Base-by-base conservation (phyloP, 2,329 filamentous ascomycete species). In the Penicillium nordicum region DNA sequence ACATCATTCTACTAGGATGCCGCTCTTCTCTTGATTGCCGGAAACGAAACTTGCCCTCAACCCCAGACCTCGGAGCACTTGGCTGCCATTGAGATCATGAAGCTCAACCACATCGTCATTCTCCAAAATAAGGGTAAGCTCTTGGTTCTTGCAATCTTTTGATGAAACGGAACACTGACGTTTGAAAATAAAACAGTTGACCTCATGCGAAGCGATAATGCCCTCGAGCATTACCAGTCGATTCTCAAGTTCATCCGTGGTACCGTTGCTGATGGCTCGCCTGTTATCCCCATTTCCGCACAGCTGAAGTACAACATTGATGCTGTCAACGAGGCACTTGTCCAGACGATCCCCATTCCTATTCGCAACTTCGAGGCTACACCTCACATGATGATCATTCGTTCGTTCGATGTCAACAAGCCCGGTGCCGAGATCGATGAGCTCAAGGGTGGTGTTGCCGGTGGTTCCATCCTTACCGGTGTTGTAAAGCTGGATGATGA, bases 291-390 rank as follows among this genome's bases (percentile, higher is more conserved):
- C 64, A 97, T 99, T 74, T 88, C 94, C 55, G 94, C 94, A 47
- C 94, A 99, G 83, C 84, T 99, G 70, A 97, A 97, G 82, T 95
- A 97, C 86, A 99, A 99, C 82, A 96, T 99, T 72, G 94, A 99
- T 75, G 92, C 93, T 65, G 90, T 97, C 78, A 95, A 95, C 79
- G 93, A 99, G 78, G 88, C 92, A 69, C 90, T 99, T 64, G 90
- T 97, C 76, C 92, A 90, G 72, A 95, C 90, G 69, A 97, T 99
- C 68, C 94, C 94, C 27, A 88, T 97, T 10, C 94, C 94, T 16
- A 79, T 88, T 58, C 85, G 94, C 76, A 92, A 97, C 76, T 97
- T 99, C 80, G 86, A 86, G 66, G 85, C 89, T 68, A 90, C 93
- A 64, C 94, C 94, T 42, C 92, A 96, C 79, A 97, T 99, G 91